phyloP scores from a whole-genome alignment of 2,329 filamentous ascomycete genomes.

The Colletotrichum coccodes region DNA sequence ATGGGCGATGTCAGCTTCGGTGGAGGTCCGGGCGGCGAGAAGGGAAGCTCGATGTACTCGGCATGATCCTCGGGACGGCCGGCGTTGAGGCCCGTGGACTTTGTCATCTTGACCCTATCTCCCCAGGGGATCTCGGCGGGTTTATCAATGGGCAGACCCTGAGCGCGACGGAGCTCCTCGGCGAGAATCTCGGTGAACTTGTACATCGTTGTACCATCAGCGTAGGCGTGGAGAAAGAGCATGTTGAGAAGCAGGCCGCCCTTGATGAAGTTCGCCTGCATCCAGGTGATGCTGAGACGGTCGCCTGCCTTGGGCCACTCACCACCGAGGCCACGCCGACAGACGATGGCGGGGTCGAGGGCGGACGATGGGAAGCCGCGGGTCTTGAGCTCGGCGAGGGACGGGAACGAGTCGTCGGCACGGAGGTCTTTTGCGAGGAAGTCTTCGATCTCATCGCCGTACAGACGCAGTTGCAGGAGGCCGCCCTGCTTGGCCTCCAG shows the following conservation, averaged over 20 bases:
- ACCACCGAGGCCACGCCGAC: constrained; percentile 33
- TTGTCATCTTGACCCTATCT: constrained; percentile 42
- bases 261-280: constrained; percentile 43
- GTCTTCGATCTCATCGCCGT: constrained; percentile 37
- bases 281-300: constrained; percentile 21
- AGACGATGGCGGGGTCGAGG: constrained; percentile 37
- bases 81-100: constrained; percentile 40
- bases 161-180: constrained; percentile 45
- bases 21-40: constrained; percentile 40
- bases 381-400: constrained; percentile 39
- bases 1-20: constrained; percentile 44
- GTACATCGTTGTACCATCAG: constrained; percentile 45
- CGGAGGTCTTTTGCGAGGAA: constrained; percentile 41
- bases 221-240: constrained; percentile 44
- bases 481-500: constrained; percentile 43
- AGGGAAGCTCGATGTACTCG: constrained; percentile 42
- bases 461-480: constrained; percentile 41
- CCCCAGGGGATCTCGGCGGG: constrained; percentile 40
- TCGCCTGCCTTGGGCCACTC: constrained; percentile 39
- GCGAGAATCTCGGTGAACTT: constrained; percentile 46
- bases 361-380: constrained; percentile 39
- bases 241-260: constrained; percentile 42
- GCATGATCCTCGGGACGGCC: constrained; percentile 44
- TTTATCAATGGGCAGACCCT: constrained; percentile 37
- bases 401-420: constrained; percentile 36